Conservation (phyloP, 1,284 basidiomycete genomes). For the Trichosporon sp. region DNA sequence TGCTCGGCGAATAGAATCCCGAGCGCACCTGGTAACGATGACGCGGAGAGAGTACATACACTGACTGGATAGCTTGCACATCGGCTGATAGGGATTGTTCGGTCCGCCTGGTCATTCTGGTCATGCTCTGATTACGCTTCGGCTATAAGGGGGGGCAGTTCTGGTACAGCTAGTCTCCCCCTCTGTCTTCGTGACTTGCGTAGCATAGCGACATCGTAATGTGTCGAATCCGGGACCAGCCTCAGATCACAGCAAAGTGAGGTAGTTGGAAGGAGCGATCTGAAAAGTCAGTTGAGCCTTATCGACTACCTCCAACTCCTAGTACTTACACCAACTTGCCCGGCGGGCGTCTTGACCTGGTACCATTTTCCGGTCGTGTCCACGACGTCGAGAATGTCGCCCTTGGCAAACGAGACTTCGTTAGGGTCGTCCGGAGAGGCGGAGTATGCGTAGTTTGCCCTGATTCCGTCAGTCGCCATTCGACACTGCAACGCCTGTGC, state of each 20-base stretch:
- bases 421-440: constrained; percentile 92
- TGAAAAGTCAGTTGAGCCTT: constrained; percentile 10
- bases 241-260: constrained; percentile 24
- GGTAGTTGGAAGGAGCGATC: constrained; percentile 46
- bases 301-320: not conserved
- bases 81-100: not conserved
- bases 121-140: not conserved
- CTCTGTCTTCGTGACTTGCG: not conserved
- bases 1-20: not conserved
- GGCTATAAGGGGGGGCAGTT: no score
- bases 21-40: not conserved
- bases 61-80: not conserved
- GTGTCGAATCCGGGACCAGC: not conserved
- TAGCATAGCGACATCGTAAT: not conserved
- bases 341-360: constrained; percentile 83
- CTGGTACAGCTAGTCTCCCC: not conserved
- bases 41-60: not conserved
- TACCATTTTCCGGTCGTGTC: constrained; percentile 95
- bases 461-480: constrained; percentile 14
- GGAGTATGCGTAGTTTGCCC: constrained; percentile 58
- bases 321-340: constrained; percentile 60
- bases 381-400: constrained; percentile 86
- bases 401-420: constrained; percentile 90
- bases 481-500: not conserved
- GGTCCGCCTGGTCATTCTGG: not conserved